phyloP scores from a whole-genome alignment of 164 flowering plant species.

The Piper betle region DNA sequence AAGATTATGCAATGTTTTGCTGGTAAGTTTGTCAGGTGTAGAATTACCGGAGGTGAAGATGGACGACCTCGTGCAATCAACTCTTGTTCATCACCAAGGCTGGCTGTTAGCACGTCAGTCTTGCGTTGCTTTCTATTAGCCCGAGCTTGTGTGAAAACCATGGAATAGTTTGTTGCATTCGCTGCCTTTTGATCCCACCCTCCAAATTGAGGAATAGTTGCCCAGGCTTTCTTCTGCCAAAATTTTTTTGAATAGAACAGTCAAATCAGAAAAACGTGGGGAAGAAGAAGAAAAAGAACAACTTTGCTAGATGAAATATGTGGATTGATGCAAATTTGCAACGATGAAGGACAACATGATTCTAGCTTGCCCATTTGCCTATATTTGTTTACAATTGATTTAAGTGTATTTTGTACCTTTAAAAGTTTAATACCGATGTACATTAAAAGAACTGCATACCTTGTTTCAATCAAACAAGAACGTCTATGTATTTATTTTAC shows the following conservation, averaged over 20 bases:
- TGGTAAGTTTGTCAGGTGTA: background rate
- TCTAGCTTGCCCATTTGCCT: slow-evolving; percentile 1
- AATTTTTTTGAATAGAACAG: background rate
- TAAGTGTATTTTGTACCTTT: background rate
- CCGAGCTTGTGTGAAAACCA: slow-evolving; percentile 47
- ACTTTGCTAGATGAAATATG: background rate
- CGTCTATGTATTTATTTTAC: background rate
- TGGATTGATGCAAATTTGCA: background rate
- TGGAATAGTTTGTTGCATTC: slow-evolving; percentile 31
- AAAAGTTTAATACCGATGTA: too few relatives aligned
- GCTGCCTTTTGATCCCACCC: slow-evolving; percentile 31
- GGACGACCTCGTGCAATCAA: slow-evolving; percentile 15
- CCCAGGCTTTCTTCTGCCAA: slow-evolving; percentile 22
- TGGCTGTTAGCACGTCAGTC: slow-evolving; percentile 15
- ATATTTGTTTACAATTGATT: background rate
- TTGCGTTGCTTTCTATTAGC: slow-evolving; percentile 37
- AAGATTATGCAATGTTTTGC: background rate
- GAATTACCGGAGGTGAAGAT: background rate
- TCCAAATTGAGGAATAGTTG: slow-evolving; percentile 56
- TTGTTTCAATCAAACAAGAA: background rate
- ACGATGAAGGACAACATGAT: background rate
- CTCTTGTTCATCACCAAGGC: slow-evolving; percentile 23
- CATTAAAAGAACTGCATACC: background rate
- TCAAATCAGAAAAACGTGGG: background rate
- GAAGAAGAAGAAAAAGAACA: background rate